Conservation (phyloP, 2,329 filamentous ascomycete genomes). For the Sodiomyces alkalinus region DNA sequence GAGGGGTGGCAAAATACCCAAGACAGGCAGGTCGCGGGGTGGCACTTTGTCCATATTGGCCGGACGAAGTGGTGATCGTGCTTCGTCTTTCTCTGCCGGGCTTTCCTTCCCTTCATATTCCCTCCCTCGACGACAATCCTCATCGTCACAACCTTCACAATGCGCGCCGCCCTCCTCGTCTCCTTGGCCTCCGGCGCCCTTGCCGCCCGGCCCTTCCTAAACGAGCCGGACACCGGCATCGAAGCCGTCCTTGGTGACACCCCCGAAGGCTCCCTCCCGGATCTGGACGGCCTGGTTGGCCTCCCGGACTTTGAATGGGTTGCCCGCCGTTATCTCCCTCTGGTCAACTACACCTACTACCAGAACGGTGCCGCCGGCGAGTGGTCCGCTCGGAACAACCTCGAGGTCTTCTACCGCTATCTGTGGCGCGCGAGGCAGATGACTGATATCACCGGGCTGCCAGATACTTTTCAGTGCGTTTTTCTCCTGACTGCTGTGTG, state of each 20-base stretch:
- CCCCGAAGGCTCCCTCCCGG: slow-evolving; percentile 20
- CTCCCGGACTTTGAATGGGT: slow-evolving; percentile 39
- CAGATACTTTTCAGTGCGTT: slow-evolving; percentile 19
- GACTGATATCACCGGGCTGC: slow-evolving; percentile 30
- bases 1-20: too few relatives aligned
- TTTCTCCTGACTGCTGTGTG: neutral
- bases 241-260: slow-evolving; percentile 20
- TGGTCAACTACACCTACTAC: slow-evolving; percentile 38
- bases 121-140: neutral
- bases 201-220: slow-evolving; percentile 26
- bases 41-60: too few relatives aligned
- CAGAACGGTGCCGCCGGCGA: slow-evolving; percentile 39
- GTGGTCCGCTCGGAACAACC: slow-evolving; percentile 40
- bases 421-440: slow-evolving; percentile 31
- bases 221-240: slow-evolving; percentile 30
- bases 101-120: neutral
- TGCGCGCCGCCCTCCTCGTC: slow-evolving; percentile 13
- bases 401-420: slow-evolving; percentile 35
- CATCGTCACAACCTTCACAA: slow-evolving; percentile 22
- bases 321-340: slow-evolving; percentile 30
- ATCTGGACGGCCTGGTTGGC: slow-evolving; percentile 27
- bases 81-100: neutral
- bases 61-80: too few relatives aligned
- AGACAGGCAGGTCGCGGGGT: too few relatives aligned
- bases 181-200: slow-evolving; percentile 18